Evolutionary conservation across 1,284 basidiomycete species (phyloP).

Genomic region (Trichosporon inkin): DNA sequence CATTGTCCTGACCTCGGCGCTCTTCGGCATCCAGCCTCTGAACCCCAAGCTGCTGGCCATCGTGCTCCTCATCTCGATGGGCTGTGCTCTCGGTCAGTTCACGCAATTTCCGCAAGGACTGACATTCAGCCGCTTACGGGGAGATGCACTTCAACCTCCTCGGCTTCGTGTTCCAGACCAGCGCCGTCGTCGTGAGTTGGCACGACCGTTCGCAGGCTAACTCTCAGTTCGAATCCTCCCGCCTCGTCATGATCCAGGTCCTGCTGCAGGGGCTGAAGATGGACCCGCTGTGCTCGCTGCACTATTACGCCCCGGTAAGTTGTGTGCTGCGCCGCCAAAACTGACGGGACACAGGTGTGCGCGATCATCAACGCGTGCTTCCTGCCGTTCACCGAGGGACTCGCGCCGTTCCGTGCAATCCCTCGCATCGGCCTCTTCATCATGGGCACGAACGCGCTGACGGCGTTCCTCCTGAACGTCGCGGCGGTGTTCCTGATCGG

Average conservation of each 20-base stretch:
- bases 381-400: conserved; percentile 83
- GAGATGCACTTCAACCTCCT: conserved; percentile 79
- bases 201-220: background rate
- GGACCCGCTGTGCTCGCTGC: conserved; percentile 82
- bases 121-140: conserved; percentile 56
- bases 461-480: conserved; percentile 83
- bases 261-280: conserved; percentile 48
- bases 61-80: conserved; percentile 80
- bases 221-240: conserved; percentile 49
- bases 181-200: conserved; percentile 59
- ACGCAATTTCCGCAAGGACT: conserved; percentile 6
- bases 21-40: conserved; percentile 77
- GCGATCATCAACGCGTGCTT: conserved; percentile 79
- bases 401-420: conserved; percentile 77
- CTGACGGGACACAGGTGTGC: conserved; percentile 53
- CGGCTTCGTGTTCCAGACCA: conserved; percentile 78
- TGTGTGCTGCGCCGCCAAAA: background rate
- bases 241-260: conserved; percentile 87
- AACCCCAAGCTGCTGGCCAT: conserved; percentile 72
- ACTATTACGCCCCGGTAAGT: conserved; percentile 77
- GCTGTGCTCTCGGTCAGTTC: conserved; percentile 79
- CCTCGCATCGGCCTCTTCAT: conserved; percentile 67
- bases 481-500: conserved; percentile 93
- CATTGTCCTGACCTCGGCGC: conserved; percentile 87
- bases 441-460: conserved; percentile 74